Base-by-base conservation (phyloP, 768 basidiomycete genomes). In the Mrakia gelida region DNA sequence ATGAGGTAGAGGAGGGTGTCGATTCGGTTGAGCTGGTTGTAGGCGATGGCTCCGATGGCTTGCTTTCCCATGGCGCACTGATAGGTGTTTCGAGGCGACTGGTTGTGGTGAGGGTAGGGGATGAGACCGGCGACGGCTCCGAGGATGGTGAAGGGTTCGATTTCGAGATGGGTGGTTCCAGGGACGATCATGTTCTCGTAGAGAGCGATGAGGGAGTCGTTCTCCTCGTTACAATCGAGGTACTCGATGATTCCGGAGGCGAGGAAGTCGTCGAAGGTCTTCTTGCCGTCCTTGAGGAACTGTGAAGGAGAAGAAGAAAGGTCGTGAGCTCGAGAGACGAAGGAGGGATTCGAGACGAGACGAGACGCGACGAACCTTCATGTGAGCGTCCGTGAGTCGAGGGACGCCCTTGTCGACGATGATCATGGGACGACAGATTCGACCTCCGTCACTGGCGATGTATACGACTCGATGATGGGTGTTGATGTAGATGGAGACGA, bases 31-130 rank as follows among this genome's bases (percentile, higher is more conserved):
- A 98, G 90, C 84, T 99, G 97, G 84, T 98, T 99, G 85, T 95
- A 97, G 0, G 91, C 96, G 79, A 99, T 99, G 18, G 95, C 95
- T 30, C 97, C 97, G 80, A 99, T 99, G 2, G 97, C 96, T 87
- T 99, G 97, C 86, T 99, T 99, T 75, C 97, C 96, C 96, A 99
- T 99, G 75, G 96, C 96, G 82, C 96, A 99, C 86, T 99, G 96
- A 84, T 99, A 99, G 15, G 97, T 99, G 82, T 99, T 99, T 75
- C 97, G 92, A 3, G 97, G 97, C 7, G 97, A 98, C 83, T 99
- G 97, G 82, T 99, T 99, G 84, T 99, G 97, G 83, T 99, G 97
- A 2, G 97, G 97, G 83, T 99, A 99, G 18, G 97, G 97, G 82
- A 99, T 99, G 38, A 99, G 89, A 67, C 97, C 97, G 6, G 97